Base-by-base conservation (phyloP, 768 basidiomycete species). In the Hysterangium stoloniferum region DNA sequence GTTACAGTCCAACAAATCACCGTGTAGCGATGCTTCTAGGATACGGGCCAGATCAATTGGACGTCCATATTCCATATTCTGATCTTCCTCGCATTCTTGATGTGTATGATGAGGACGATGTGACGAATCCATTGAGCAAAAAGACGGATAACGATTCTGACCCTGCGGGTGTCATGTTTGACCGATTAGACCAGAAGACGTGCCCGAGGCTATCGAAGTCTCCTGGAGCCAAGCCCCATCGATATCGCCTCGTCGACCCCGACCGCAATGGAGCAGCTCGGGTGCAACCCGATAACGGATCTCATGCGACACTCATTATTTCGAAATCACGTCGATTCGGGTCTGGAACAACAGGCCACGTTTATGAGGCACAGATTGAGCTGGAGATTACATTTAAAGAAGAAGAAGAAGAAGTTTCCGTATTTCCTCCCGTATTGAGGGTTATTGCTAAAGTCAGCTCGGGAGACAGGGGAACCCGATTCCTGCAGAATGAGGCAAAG, bases 201-300 rank as follows among this genome's bases (percentile, higher is more conserved):
- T n/a, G n/a, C n/a, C 44, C 44, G 12, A 4, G 24, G 2, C 44
- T 45, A 12, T 28, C 44, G 13, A 31, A 25, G 24, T 31, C 44
- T 20, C n/a, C 19, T 28, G 44, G 19, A 12, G 25, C 24, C 29
- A 45, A 31, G 31, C 44, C 44, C 8, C 7, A 9, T 4, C 24
- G 31, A 31, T 45, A 45, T 31, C 44, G 44, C 19, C 29, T 45
- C 8, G 44, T 45, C 19, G 44, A 45, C 19, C 44, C 29, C 31
- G 31, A 20, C 15, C 19, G n/a, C 7, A 15, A 27, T 7, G 19
- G 11, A 9, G 13, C 15, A 11, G 29, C 19, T 12, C 17, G 31
- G 13, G 4, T 7, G 31, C 24, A 20, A 7, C 2, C 19, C 19
- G 44, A 31, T 25, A 20, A 24, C 12, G 25, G 19, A 13, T 12